Base-by-base conservation (phyloP, 176 grass and related monocot species). In the Triticum timopheevii region DNA sequence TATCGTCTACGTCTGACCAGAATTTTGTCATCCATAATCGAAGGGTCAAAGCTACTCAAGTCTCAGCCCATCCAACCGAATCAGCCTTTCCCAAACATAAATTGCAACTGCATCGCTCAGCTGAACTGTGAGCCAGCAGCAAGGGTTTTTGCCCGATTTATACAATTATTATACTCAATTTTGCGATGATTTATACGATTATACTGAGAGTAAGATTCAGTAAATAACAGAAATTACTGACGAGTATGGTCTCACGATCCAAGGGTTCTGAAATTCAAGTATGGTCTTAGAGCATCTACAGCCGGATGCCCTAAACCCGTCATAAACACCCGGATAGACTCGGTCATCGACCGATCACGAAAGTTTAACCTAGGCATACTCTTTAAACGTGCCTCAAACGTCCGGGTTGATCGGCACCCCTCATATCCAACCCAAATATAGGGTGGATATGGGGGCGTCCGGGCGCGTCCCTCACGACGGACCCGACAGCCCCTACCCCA, bases 171-270 rank as follows among this genome's bases (percentile, higher is more conserved):
- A 11, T 52, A 52, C 50, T 19, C 16, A 2, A 0, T 19, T 54
- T 54, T 54, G 16, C 16, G 49, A 54, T 54, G 50, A 54, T 54
- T 54, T 19, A 54, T 19, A 19, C 54, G 0, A 56, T 56, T 56
- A 56, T 56, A 1, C 52, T 20, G 47, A 50, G 13, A 50, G 47
- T 4, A 44, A 44, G 22, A 42, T 73, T 42, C 69, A 13, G 24
- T 69, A 69, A 31, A 71, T 23, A n/a, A 2, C 4, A 71, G 36
- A 24, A 44, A 44, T 44, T 73, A 73, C 22, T 15, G 69, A 73
- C 70, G 38, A 73, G 2, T 87, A 79, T 73, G 61, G 25, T 45
- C 65, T 47, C 58, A 84, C 54, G 54, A 59, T 59, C 54, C 54
- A 59, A 22, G 54, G 33, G 31, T 69, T 8, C 22, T 47, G 45